Base-by-base conservation (phyloP, 768 basidiomycete species). In the Lyophyllum decastes region DNA sequence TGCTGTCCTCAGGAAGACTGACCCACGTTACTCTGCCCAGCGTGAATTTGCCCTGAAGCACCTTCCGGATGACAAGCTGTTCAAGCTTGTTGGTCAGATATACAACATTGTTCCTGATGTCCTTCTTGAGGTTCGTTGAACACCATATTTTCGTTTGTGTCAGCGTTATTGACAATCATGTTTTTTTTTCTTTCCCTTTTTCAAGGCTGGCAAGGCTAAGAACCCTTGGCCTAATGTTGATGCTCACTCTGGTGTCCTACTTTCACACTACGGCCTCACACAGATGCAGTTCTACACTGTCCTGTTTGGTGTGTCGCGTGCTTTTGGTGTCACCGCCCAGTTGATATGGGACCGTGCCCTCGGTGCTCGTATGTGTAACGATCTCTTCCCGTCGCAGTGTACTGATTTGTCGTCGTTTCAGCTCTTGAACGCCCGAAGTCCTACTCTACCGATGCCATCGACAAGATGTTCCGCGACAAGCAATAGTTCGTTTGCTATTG, bases 271-370 rank as follows among this genome's bases (percentile, higher is more conserved):
- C 67, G 93, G 93, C 49, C 77, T 96, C 54, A 84, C 82, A 61
- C 86, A 95, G 74, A 94, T 95, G 89, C 85, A 93, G 70, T 98
- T 91, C 82, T 98, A 98, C 79, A 98, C 95, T 64, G 96, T 98
- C 55, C 81, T 97, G 59, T 97, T 97, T 73, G 95, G 94, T 79
- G 92, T 97, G 8, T 95, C 93, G n/a, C 90, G 94, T 70, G 94
- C 92, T 17, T 92, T 94, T 64, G 92, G 92, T 77, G 92, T 94
- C 55, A 84, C 90, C 54, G 87, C 92, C 30, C 94, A 95, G 68
- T 80, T 94, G 62, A 92, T 95, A 63, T 95, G 94, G 94, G 93
- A 94, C 68, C 91, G 93, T 71, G 92, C 92, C 16, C 87, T 93
- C 65, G 92, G 92, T 77, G 92, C 91, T 75, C 92, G 90, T 92